phyloP scores from a whole-genome alignment of 768 basidiomycete species.

The Amyloporia xantha region DNA sequence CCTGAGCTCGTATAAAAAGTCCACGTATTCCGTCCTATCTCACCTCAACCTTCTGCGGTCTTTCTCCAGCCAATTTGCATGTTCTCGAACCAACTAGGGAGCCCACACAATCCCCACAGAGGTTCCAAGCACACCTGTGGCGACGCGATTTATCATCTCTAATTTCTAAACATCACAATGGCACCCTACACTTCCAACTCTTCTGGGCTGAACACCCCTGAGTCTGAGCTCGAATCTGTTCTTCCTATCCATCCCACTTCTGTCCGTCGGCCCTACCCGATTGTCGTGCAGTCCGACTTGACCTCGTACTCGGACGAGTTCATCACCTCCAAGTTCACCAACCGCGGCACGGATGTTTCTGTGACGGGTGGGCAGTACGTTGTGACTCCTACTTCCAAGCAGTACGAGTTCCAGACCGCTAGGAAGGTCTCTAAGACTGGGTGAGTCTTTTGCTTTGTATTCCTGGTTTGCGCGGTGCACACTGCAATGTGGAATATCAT shows the following conservation, averaged over 20 bases:
- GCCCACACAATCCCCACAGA: slow-evolving; percentile 83
- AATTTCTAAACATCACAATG: slow-evolving; percentile 34
- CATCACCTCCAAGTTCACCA: slow-evolving; percentile 77
- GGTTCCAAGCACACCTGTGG: slow-evolving; percentile 79
- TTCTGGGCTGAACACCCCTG: slow-evolving; percentile 70
- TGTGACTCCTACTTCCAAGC: slow-evolving; percentile 72
- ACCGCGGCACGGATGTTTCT: slow-evolving; percentile 70
- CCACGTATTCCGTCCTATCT: not conserved
- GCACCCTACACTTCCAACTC: slow-evolving; percentile 42
- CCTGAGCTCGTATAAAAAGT: not conserved
- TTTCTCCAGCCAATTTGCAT: slow-evolving; percentile 45
- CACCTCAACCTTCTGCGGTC: not conserved
- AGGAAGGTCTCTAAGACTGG: slow-evolving; percentile 86
- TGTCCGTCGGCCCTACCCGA: slow-evolving; percentile 64
- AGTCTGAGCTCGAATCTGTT: slow-evolving; percentile 61
- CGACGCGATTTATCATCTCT: slow-evolving; percentile 51
- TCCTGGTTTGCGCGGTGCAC: slow-evolving; percentile 5
- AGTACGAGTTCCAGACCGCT: slow-evolving; percentile 88
- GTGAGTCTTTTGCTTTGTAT: slow-evolving; percentile 39
- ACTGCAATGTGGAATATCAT: no score
- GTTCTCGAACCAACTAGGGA: slow-evolving; percentile 93
- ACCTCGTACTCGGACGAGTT: slow-evolving; percentile 75
- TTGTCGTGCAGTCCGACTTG: slow-evolving; percentile 78
- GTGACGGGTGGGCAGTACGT: slow-evolving; percentile 69
- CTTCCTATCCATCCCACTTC: slow-evolving; percentile 81